These are phyloP conservation scores for Eucalyptus sp. DNA, from an alignment of 345 rosid species.

Conservation along the genomic window DNA sequence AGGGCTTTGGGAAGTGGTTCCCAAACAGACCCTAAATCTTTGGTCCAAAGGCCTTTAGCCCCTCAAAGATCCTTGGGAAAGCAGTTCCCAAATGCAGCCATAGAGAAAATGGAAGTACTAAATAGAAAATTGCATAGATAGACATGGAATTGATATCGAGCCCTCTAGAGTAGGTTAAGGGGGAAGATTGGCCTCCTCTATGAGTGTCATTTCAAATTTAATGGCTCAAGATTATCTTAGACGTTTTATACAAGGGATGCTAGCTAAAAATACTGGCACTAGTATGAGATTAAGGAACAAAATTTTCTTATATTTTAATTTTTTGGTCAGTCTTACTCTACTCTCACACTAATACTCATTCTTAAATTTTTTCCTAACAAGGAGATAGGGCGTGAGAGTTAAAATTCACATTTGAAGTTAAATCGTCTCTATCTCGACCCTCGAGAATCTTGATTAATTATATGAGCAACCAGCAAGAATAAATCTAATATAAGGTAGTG, in stretches of 20 bases:
- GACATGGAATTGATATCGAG: background rate
- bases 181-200: background rate
- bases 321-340: accelerated
- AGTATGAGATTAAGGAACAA: background rate
- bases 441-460: background rate
- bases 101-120: background rate
- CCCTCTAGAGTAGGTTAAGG: background rate
- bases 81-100: no score
- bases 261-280: background rate
- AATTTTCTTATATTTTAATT: accelerated
- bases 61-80: no score
- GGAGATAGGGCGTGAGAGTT: accelerated
- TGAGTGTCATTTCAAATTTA: background rate
- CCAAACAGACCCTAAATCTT: no score
- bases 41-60: no score
- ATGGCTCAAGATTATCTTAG: background rate
- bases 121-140: background rate
- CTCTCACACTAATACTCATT: accelerated
- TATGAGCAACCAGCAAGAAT: background rate
- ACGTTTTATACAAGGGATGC: background rate
- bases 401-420: accelerated
- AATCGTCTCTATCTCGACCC: accelerated
- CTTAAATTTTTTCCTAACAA: accelerated
- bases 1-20: no score
- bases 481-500: background rate